Conservation (phyloP, 129 eudicot species). For the Apium graveolens region DNA sequence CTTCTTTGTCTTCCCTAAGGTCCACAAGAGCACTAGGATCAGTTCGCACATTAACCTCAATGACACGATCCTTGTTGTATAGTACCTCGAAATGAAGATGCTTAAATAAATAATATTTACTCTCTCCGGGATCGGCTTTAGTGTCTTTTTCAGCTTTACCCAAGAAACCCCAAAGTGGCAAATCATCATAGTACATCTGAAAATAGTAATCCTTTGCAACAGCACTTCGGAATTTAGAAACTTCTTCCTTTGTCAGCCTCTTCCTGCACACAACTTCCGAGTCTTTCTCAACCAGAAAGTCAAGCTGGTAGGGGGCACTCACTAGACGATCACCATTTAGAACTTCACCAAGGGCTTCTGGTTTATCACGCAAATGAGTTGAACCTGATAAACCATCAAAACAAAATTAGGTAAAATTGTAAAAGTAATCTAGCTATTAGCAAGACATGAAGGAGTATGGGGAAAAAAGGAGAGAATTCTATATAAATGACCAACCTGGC, state of each 20-base stretch:
- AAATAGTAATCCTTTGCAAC: slow-evolving; percentile 5
- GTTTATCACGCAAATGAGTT: slow-evolving; percentile 5
- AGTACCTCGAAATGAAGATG: slow-evolving; percentile 9
- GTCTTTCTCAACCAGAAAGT: slow-evolving; percentile 4
- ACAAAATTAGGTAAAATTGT: not conserved
- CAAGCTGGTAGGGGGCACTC: slow-evolving; percentile 4
- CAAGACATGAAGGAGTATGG: not conserved
- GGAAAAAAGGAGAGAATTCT: not conserved
- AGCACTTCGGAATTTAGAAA: slow-evolving; percentile 4
- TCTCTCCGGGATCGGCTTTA: not conserved
- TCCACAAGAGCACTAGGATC: slow-evolving; percentile 11
- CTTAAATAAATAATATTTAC: not conserved
- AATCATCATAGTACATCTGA: slow-evolving; percentile 8
- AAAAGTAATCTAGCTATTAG: not conserved
- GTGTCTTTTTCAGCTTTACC: not conserved
- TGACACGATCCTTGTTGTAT: slow-evolving; percentile 8
- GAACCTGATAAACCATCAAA: not conserved
- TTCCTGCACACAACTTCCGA: slow-evolving; percentile 3
- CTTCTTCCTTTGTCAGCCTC: slow-evolving; percentile 8
- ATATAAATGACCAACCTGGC: not conserved
- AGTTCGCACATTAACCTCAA: slow-evolving; percentile 8
- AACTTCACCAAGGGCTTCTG: slow-evolving; percentile 7
- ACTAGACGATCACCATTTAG: slow-evolving; percentile 6
- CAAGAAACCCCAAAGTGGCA: slow-evolving; percentile 9
- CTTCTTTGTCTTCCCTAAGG: slow-evolving; percentile 7